Conservation (phyloP, 2,329 filamentous ascomycete genomes). For the Ploettnerulaceae sp. region DNA sequence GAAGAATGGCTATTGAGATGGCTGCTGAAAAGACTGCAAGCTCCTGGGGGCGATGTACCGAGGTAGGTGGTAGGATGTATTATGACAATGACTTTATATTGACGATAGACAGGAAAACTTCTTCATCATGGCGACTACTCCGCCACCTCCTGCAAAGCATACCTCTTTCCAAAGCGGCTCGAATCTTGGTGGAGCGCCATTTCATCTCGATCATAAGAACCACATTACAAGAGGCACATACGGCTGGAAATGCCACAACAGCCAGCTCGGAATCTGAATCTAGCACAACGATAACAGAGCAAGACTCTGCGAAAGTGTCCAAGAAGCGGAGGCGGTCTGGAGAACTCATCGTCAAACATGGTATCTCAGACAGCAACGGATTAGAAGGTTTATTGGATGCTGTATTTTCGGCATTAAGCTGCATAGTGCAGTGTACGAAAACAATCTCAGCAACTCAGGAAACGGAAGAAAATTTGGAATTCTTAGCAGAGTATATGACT, state of each 20-base stretch:
- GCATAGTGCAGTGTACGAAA: constrained; percentile 22
- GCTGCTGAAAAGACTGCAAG: constrained; percentile 56
- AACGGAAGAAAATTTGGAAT: constrained; percentile 14
- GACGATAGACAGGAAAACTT: constrained; percentile 18
- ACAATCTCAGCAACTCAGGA: background rate
- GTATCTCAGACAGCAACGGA: background rate
- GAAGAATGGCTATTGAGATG: constrained; percentile 65
- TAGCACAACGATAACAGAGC: background rate
- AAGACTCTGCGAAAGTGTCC: constrained; percentile 34
- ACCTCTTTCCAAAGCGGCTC: constrained; percentile 63
- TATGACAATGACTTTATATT: background rate
- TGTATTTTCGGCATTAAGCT: constrained; percentile 23
- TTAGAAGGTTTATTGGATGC: constrained; percentile 19
- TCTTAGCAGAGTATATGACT: constrained; percentile 33
- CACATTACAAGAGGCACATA: constrained; percentile 53
- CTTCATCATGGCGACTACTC: constrained; percentile 54
- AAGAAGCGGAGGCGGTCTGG: constrained; percentile 33
- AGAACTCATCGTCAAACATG: constrained; percentile 19
- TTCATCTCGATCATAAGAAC: constrained; percentile 64
- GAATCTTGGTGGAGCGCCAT: constrained; percentile 63
- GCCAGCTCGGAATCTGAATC: constrained; percentile 9
- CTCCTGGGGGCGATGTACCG: constrained; percentile 31
- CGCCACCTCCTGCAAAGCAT: constrained; percentile 58
- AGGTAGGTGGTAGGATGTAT: constrained; percentile 23
- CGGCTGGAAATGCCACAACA: constrained; percentile 28